A percentile compares a stretch with the other conserved stretches of the same genome.
Evolutionary conservation across 1,139 yeast genomes (phyloP).

Genomic region (Candida smagusa): DNA sequence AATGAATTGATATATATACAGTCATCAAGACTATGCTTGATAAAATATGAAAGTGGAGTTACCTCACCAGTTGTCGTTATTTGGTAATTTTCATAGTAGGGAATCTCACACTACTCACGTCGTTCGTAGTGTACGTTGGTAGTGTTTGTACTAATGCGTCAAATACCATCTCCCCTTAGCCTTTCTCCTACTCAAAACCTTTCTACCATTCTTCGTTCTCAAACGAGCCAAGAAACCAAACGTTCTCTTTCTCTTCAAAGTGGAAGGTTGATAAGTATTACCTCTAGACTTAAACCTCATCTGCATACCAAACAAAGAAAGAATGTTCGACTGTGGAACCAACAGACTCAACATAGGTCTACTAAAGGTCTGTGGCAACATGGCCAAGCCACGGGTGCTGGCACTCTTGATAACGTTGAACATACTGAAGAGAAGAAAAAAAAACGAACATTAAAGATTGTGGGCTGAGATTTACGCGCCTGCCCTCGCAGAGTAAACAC

Average conservation of each 20-base stretch:
- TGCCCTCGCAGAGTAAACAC: not conserved
- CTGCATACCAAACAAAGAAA: constrained; percentile 22
- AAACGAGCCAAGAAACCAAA: constrained; percentile 90
- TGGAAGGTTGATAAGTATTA: constrained; percentile 92
- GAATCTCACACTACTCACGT: not conserved
- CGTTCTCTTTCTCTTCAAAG: constrained; percentile 83
- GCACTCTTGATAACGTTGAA: not conserved
- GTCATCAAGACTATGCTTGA: not conserved
- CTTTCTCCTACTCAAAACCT: constrained; percentile 71
- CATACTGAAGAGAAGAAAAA: constrained; percentile 1
- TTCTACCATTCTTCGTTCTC: constrained; percentile 74
- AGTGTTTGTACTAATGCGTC: constrained; percentile 49
- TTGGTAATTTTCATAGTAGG: not conserved
- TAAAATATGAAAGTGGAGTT: not conserved
- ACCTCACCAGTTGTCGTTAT: not conserved
- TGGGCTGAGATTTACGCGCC: constrained; percentile 6
- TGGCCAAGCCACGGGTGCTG: constrained; percentile 14
- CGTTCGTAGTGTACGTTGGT: not conserved
- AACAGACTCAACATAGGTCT: constrained; percentile 2
- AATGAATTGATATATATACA: not conserved
- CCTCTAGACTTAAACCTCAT: constrained; percentile 87
- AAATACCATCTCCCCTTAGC: constrained; percentile 94
- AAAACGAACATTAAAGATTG: constrained; percentile 2
- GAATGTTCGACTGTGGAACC: constrained; percentile 3
- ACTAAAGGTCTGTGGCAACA: constrained; percentile 13